phyloP scores from a whole-genome alignment of 2,329 filamentous ascomycete species.

The Xylariaceae sp. region DNA sequence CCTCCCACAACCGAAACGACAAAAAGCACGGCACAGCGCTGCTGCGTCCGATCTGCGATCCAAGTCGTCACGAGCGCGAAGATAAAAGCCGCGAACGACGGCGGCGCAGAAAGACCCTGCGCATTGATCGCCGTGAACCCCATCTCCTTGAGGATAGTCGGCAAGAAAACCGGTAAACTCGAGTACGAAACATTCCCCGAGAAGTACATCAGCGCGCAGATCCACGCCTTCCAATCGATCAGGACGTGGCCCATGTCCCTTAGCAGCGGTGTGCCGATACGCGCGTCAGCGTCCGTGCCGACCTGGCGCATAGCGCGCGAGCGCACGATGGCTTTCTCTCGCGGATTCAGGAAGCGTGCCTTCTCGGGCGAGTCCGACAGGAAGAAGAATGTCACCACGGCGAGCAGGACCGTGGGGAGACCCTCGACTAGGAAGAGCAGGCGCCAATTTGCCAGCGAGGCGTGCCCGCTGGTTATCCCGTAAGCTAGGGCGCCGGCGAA shows the following conservation, averaged over 20 bases:
- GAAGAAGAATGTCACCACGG: constrained; percentile 66
- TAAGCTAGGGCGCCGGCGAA: constrained; percentile 79
- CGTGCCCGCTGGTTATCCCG: constrained; percentile 67
- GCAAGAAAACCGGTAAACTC: constrained; percentile 82
- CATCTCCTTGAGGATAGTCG: constrained; percentile 74
- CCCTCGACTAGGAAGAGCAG: constrained; percentile 81
- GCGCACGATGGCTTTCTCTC: constrained; percentile 66
- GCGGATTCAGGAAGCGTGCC: constrained; percentile 57
- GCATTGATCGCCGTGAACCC: constrained; percentile 43
- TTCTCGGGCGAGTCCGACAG: constrained; percentile 72
- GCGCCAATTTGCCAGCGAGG: constrained; percentile 75
- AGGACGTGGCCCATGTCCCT: constrained; percentile 56
- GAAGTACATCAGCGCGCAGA: constrained; percentile 81
- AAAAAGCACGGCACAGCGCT: constrained; percentile 24
- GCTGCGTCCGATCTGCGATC: constrained; percentile 26
- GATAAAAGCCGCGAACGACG: constrained; percentile 25
- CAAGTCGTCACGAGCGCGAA: constrained; percentile 24
- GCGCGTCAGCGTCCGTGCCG: constrained; percentile 28
- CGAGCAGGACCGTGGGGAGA: constrained; percentile 72
- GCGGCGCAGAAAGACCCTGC: constrained; percentile 25
- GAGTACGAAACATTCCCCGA: constrained; percentile 82
- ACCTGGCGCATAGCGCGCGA: constrained; percentile 58
- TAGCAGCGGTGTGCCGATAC: constrained; percentile 45
- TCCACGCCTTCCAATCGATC: constrained; percentile 63
- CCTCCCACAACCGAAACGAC: constrained; percentile 21